Percentiles rank a stretch among this genome's conserved stretches.
These are phyloP conservation scores for Pichia nanzhaoensis DNA, from an alignment of 805 yeast species.

Conservation along the genomic window DNA sequence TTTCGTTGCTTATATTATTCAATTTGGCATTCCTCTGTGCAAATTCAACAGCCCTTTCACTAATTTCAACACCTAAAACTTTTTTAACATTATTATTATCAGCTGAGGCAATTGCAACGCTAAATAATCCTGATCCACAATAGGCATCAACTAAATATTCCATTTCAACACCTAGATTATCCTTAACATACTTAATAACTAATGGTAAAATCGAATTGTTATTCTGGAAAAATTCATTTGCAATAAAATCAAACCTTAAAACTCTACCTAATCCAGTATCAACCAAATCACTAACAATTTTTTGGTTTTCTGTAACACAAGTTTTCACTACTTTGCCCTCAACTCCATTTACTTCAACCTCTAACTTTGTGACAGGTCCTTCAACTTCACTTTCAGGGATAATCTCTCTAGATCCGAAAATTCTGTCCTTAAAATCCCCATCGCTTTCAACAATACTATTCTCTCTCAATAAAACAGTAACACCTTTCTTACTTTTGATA, in stretches of 20 bases:
- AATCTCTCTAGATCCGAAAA: slow-evolving; percentile 30
- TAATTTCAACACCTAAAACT: slow-evolving; percentile 90
- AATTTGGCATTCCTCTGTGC: slow-evolving; percentile 75
- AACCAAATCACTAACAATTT: slow-evolving; percentile 70
- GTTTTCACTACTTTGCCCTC: slow-evolving; percentile 41
- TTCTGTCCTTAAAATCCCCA: slow-evolving; percentile 30
- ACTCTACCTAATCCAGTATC: slow-evolving; percentile 37
- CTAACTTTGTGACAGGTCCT: slow-evolving; percentile 3
- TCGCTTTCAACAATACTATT: slow-evolving; percentile 42
- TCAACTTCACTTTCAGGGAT: slow-evolving; percentile 20
- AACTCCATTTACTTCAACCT: slow-evolving; percentile 9
- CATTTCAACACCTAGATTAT: slow-evolving; percentile 44
- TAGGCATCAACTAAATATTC: slow-evolving; percentile 83
- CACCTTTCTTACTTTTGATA: slow-evolving; percentile 51
- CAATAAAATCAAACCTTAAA: slow-evolving; percentile 76
- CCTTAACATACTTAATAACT: slow-evolving; percentile 75
- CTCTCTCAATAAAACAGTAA: slow-evolving; percentile 80
- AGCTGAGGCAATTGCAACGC: slow-evolving; percentile 63
- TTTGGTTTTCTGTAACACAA: slow-evolving; percentile 73
- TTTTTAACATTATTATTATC: slow-evolving; percentile 54
- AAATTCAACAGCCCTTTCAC: slow-evolving; percentile 83
- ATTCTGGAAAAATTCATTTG: slow-evolving; percentile 95
- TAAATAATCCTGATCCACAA: slow-evolving; percentile 93
- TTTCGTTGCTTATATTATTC: slow-evolving; percentile 52
- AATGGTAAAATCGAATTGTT: slow-evolving; percentile 84